These are phyloP conservation scores for Nicotiana undulata DNA, from an alignment of 257 asterid genomes.

Conservation along the genomic window DNA sequence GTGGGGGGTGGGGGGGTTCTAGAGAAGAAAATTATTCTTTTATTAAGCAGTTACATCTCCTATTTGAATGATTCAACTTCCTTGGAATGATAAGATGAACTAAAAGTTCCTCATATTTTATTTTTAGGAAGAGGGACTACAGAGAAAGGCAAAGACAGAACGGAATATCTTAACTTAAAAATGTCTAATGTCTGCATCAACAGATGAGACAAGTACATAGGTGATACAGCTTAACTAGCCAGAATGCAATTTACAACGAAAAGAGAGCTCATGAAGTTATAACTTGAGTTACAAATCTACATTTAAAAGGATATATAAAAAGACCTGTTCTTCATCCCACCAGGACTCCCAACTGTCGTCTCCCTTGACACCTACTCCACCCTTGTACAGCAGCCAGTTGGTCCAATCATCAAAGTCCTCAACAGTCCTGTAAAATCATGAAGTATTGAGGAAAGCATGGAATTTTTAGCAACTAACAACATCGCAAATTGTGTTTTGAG, in stretches of 20 bases:
- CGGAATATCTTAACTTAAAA: background rate
- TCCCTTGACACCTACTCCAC: conserved; percentile 96
- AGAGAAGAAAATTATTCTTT: background rate
- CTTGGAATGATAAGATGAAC: background rate
- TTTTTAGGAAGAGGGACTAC: background rate
- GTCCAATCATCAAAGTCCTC: conserved; percentile 99
- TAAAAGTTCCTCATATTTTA: background rate
- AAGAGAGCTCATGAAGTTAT: background rate
- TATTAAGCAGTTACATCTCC: background rate
- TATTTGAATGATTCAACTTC: background rate
- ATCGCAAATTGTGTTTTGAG: background rate
- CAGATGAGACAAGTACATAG: background rate
- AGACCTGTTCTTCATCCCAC: conserved; percentile 99
- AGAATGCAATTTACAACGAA: background rate
- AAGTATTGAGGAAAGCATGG: background rate
- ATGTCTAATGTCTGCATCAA: background rate
- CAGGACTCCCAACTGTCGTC: conserved; percentile 98
- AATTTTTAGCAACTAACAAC: background rate
- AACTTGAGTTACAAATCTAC: background rate
- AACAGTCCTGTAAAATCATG: conserved; percentile 59
- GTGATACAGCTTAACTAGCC: background rate
- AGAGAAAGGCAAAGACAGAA: background rate
- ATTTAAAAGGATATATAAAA: background rate
- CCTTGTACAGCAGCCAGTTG: conserved; percentile 93
- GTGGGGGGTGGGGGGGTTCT: background rate